These are phyloP conservation scores for Peronospora destructor DNA, from an alignment of 352 stramenopile species.

Conservation along the genomic window DNA sequence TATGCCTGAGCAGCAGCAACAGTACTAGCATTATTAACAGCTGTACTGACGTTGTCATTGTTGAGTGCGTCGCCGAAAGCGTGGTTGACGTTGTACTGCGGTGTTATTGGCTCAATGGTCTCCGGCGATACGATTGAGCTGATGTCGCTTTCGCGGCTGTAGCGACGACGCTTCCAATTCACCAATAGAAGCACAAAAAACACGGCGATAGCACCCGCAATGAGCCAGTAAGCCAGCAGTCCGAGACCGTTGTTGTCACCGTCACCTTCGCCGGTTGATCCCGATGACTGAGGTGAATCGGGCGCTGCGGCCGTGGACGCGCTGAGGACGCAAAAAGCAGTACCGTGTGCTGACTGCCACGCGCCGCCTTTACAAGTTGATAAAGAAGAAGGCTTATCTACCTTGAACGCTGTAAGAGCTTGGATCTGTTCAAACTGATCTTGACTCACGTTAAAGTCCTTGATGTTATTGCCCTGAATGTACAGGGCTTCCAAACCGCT, in stretches of 20 bases:
- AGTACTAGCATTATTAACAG: not conserved
- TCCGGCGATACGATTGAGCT: slow-evolving; percentile 24
- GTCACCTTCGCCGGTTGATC: slow-evolving; percentile 8
- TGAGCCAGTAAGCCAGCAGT: slow-evolving; percentile 27
- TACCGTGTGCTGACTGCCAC: slow-evolving; percentile 29
- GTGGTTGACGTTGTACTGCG: slow-evolving; percentile 13
- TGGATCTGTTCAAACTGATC: slow-evolving; percentile 26
- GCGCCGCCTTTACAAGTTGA: slow-evolving; percentile 25
- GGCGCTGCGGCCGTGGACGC: slow-evolving; percentile 20
- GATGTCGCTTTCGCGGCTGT: slow-evolving; percentile 15
- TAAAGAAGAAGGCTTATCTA: slow-evolving; percentile 16
- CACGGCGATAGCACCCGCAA: slow-evolving; percentile 28
- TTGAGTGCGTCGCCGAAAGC: slow-evolving; percentile 22
- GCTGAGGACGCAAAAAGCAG: slow-evolving; percentile 34
- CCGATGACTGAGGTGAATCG: slow-evolving; percentile 17
- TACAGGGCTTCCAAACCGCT: slow-evolving; percentile 27
- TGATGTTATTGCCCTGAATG: slow-evolving; percentile 31
- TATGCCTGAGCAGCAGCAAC: slow-evolving; percentile 5
- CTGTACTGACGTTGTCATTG: slow-evolving; percentile 1
- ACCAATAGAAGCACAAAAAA: slow-evolving; percentile 32
- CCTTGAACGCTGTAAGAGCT: slow-evolving; percentile 24
- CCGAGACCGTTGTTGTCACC: slow-evolving; percentile 12
- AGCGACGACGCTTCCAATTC: slow-evolving; percentile 25
- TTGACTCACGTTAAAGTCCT: slow-evolving; percentile 34
- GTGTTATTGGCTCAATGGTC: slow-evolving; percentile 20